Conservation (phyloP, 139 green algal species). For the Picochlorum costavermella region DNA sequence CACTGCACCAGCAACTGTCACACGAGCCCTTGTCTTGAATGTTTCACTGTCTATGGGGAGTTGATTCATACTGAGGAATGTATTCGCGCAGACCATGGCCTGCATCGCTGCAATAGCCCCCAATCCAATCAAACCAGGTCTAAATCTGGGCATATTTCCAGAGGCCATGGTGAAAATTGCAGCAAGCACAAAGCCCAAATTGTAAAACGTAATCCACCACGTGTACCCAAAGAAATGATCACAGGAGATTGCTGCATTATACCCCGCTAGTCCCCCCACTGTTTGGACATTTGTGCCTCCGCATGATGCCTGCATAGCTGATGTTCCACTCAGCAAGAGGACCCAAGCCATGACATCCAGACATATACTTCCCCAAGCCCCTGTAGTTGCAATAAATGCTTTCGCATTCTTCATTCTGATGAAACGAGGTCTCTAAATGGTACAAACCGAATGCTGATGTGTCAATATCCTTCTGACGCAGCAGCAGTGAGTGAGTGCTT, state of each 20-base stretch:
- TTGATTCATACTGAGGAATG: conserved; percentile 4
- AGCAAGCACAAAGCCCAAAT: conserved; percentile 1
- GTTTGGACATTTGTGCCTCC: background rate
- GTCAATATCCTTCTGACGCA: no score
- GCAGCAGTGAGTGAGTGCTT: no score
- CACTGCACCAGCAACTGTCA: conserved; percentile 6
- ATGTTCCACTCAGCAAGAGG: conserved; percentile 13
- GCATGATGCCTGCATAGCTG: conserved; percentile 17
- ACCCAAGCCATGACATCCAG: conserved; percentile 17
- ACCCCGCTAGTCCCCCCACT: background rate
- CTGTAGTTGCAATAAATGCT: background rate
- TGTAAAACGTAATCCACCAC: conserved; percentile 11
- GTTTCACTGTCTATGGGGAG: background rate
- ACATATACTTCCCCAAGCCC: background rate
- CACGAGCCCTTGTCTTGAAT: conserved; percentile 2
- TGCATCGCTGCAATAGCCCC: conserved; percentile 5
- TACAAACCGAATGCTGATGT: no score
- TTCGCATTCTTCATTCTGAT: conserved; percentile 6
- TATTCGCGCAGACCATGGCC: conserved; percentile 6
- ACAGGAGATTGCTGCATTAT: conserved; percentile 3
- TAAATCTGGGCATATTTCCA: background rate
- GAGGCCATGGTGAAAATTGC: background rate
- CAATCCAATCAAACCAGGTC: conserved; percentile 3
- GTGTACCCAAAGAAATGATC: conserved; percentile 6
- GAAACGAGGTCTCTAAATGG: background rate